A percentile compares a stretch with the other conserved stretches of the same genome.
Conservation (phyloP, 1,284 basidiomycete species). For the Fomitopsis palustris region DNA sequence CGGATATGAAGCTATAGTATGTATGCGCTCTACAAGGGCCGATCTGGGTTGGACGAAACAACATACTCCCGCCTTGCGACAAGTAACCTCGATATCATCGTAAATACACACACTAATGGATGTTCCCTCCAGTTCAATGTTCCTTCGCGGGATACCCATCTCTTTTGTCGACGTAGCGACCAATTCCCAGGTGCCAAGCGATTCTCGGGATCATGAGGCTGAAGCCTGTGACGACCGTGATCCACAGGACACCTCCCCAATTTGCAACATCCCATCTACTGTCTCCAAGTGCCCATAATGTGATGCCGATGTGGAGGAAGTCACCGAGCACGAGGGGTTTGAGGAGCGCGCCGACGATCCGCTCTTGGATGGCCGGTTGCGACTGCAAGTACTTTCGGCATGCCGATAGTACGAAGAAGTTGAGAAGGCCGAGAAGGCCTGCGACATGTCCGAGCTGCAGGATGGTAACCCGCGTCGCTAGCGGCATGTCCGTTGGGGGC, state of each 20-base stretch:
- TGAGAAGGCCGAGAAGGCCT: conserved; percentile 65
- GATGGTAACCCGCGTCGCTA: conserved; percentile 60
- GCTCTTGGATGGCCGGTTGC: conserved; percentile 64
- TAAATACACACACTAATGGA: conserved; percentile 1
- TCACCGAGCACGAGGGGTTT: conserved; percentile 68
- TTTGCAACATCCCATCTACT: conserved; percentile 52
- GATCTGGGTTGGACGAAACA: neutral
- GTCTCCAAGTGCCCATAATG: conserved; percentile 71
- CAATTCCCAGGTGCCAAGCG: conserved; percentile 70
- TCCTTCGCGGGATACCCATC: conserved; percentile 39
- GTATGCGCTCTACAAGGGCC: neutral
- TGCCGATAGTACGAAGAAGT: conserved; percentile 60
- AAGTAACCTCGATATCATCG: neutral
- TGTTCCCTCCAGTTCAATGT: conserved; percentile 12
- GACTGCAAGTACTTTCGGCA: conserved; percentile 53
- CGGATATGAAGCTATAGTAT: neutral
- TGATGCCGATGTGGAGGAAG: conserved; percentile 58
- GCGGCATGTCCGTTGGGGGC: conserved; percentile 51
- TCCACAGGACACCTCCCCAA: conserved; percentile 69
- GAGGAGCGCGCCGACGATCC: conserved; percentile 58
- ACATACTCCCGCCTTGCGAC: neutral
- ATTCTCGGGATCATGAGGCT: conserved; percentile 63
- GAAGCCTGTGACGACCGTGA: conserved; percentile 59
- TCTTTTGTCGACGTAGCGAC: conserved; percentile 63
- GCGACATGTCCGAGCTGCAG: conserved; percentile 75